Percentiles rank a stretch among this genome's conserved stretches.
These are phyloP conservation scores for Boletus reticuloceps DNA, from an alignment of 768 basidiomycete genomes.

Conservation along the genomic window DNA sequence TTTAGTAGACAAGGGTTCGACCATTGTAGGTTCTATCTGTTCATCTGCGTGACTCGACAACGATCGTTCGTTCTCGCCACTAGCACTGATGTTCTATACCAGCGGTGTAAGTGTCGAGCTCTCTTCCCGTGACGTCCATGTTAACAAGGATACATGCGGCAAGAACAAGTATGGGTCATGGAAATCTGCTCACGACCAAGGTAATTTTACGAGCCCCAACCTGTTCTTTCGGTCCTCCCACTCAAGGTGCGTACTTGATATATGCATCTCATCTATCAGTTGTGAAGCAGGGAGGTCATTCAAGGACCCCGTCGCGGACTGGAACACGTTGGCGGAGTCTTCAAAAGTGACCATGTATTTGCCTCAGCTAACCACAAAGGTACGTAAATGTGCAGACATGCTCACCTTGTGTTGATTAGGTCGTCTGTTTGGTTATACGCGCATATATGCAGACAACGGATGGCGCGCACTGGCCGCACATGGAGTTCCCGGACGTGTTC, in stretches of 20 bases:
- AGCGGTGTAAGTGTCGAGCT: constrained; percentile 37
- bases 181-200: constrained; percentile 37
- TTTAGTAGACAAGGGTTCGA: constrained; percentile 57
- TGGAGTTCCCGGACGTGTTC: constrained; percentile 54
- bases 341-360: constrained; percentile 31
- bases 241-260: constrained; percentile 28
- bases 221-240: constrained; percentile 39
- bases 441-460: constrained; percentile 39
- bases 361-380: constrained; percentile 35
- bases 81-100: constrained; percentile 69
- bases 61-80: background rate
- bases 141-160: background rate
- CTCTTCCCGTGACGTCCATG: background rate
- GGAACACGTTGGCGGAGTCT: constrained; percentile 32
- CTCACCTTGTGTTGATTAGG: constrained; percentile 4
- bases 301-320: constrained; percentile 46
- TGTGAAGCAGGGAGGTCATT: background rate
- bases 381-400: constrained; percentile 17
- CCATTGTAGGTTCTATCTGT: constrained; percentile 46
- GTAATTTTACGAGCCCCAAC: constrained; percentile 42
- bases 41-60: background rate
- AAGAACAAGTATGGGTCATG: constrained; percentile 39
- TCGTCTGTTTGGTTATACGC: constrained; percentile 38
- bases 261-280: background rate
- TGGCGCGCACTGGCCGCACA: constrained; percentile 66